phyloP scores from a whole-genome alignment of 2,329 filamentous ascomycete species.

The Monilinia polystroma region DNA sequence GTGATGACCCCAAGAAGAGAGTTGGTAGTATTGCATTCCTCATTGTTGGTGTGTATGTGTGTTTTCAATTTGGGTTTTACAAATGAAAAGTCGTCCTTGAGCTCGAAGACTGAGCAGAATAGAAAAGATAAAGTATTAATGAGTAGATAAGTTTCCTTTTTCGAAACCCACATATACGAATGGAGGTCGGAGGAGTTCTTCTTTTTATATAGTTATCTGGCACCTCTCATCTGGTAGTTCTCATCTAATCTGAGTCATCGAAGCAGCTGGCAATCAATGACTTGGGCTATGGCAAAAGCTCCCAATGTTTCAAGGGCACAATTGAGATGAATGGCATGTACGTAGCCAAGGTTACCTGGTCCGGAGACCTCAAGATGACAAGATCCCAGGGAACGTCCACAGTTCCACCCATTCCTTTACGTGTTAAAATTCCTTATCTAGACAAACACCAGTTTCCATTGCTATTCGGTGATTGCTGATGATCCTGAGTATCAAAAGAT shows the following conservation, averaged over 20 bases:
- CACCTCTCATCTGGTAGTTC: too few relatives aligned
- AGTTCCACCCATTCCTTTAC: too few relatives aligned
- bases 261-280: neutral
- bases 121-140: neutral
- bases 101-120: neutral
- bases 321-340: too few relatives aligned
- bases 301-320: neutral
- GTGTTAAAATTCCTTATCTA: too few relatives aligned
- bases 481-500: too few relatives aligned
- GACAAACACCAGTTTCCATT: too few relatives aligned
- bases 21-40: neutral
- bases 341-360: too few relatives aligned
- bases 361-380: too few relatives aligned
- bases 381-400: too few relatives aligned
- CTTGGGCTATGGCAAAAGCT: neutral
- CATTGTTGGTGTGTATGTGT: neutral
- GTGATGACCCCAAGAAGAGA: neutral
- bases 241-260: neutral
- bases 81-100: too few relatives aligned
- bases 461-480: too few relatives aligned
- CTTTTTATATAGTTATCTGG: slow-evolving; percentile 3
- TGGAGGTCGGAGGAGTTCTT: neutral
- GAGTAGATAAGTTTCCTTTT: neutral
- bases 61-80: neutral
- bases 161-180: neutral